Conservation (phyloP, 106 monocot species). For the Iris macrosiphon region DNA sequence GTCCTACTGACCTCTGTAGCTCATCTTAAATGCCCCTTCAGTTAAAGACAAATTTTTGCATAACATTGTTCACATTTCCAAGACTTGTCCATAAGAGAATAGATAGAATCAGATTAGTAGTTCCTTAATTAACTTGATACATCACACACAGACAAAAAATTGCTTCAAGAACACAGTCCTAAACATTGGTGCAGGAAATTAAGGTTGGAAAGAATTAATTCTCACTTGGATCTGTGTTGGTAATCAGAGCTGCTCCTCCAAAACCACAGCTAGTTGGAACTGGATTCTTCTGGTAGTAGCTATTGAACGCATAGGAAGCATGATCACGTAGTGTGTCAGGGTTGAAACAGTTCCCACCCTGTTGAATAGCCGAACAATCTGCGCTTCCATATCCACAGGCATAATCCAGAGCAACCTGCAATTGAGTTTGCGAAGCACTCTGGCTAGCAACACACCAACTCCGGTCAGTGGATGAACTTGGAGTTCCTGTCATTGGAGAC, state of each 20-base stretch:
- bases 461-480: conserved; percentile 20
- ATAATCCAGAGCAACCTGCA: conserved; percentile 81
- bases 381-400: conserved; percentile 81
- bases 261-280: conserved; percentile 79
- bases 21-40: too few species aligned
- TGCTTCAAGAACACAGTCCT: too few species aligned
- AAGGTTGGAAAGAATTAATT: neutral
- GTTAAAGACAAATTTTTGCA: too few species aligned
- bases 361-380: conserved; percentile 70
- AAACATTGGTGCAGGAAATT: too few species aligned
- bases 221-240: conserved; percentile 72
- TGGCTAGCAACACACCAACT: conserved; percentile 79
- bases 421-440: conserved; percentile 46
- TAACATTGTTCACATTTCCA: too few species aligned
- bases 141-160: too few species aligned
- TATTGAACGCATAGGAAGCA: conserved; percentile 80
- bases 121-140: too few species aligned
- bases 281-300: conserved; percentile 58
- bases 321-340: conserved; percentile 65
- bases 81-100: too few species aligned
- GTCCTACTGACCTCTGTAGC: too few species aligned
- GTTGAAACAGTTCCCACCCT: conserved; percentile 61
- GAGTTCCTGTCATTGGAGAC: conserved; percentile 13
- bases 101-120: too few species aligned
- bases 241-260: conserved; percentile 59